Evolutionary conservation across 1,284 basidiomycete genomes (phyloP).

Genomic region (Fistulina hepatica): DNA sequence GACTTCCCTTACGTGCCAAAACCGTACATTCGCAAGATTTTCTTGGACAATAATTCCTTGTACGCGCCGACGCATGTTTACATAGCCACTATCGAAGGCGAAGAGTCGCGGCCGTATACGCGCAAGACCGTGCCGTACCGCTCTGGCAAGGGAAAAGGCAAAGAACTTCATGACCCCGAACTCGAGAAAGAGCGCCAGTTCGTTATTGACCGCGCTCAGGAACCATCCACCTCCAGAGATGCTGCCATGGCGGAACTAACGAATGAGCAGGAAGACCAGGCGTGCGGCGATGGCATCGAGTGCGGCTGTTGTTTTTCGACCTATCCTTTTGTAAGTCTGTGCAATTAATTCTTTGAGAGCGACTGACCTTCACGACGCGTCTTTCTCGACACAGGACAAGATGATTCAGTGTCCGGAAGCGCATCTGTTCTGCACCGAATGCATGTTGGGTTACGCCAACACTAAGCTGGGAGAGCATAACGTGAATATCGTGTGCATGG

Average conservation of each 20-base stretch:
- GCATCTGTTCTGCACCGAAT: constrained; percentile 60
- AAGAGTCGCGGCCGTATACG: constrained; percentile 33
- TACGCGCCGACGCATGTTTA: constrained; percentile 51
- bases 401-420: constrained; percentile 81
- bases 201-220: constrained; percentile 17
- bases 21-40: constrained; percentile 33
- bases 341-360: constrained; percentile 5
- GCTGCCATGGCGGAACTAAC: constrained; percentile 17
- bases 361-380: constrained; percentile 7
- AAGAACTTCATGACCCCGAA: constrained; percentile 26
- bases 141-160: constrained; percentile 32
- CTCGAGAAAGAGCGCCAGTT: constrained; percentile 36
- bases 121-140: constrained; percentile 28
- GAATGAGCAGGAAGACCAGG: constrained; percentile 30
- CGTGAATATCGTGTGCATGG: constrained; percentile 65
- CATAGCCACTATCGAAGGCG: no score
- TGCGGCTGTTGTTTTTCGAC: constrained; percentile 76
- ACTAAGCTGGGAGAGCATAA: constrained; percentile 41
- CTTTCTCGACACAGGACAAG: constrained; percentile 52
- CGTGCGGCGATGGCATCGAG: constrained; percentile 49
- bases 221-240: constrained; percentile 7
- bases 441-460: constrained; percentile 41
- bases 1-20: constrained; percentile 52
- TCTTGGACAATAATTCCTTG: constrained; percentile 30
- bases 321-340: constrained; percentile 53